A percentile compares a stretch with the other conserved stretches of the same genome.
These are phyloP conservation scores for Exophiala alcalophila DNA, from an alignment of 2,329 filamentous ascomycete species.

Conservation along the genomic window DNA sequence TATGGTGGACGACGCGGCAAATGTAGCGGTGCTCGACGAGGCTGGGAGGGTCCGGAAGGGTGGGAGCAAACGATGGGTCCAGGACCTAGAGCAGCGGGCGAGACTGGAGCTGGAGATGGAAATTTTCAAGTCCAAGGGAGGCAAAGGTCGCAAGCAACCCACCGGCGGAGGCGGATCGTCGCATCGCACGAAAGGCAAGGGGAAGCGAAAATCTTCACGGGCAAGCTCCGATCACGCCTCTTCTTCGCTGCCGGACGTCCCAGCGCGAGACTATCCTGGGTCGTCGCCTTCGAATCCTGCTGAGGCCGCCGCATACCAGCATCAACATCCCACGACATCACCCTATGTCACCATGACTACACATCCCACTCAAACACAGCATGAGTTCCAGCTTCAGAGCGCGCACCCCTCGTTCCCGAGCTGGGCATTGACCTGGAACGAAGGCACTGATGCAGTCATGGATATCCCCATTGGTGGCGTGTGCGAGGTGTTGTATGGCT, in stretches of 20 bases:
- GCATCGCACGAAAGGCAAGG: conserved; percentile 31
- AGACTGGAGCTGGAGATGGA: conserved; percentile 38
- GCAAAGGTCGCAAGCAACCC: conserved; percentile 5
- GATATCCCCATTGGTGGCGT: conserved; percentile 93
- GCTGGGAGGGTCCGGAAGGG: conserved; percentile 57
- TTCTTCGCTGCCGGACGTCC: conserved; percentile 6
- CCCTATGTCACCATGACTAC: conserved; percentile 9
- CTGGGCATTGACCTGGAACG: conserved; percentile 83
- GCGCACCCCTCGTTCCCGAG: conserved; percentile 43
- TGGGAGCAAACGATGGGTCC: conserved; percentile 37
- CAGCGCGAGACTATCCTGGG: conserved; percentile 1
- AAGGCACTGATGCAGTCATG: conserved; percentile 94
- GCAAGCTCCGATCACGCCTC: background rate
- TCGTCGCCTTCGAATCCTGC: background rate
- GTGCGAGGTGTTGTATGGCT: conserved; percentile 87
- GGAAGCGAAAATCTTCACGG: conserved; percentile 13
- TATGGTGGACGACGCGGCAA: conserved; percentile 84
- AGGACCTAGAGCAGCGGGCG: conserved; percentile 17
- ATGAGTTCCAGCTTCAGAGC: conserved; percentile 1
- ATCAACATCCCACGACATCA: conserved; percentile 2
- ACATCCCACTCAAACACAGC: background rate
- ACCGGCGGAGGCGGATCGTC: conserved; percentile 33
- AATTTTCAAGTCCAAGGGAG: conserved; percentile 40
- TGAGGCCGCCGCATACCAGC: background rate
- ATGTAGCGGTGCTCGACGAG: conserved; percentile 76